Conservation (phyloP, 345 rosid species). For the Citrus inodora region DNA sequence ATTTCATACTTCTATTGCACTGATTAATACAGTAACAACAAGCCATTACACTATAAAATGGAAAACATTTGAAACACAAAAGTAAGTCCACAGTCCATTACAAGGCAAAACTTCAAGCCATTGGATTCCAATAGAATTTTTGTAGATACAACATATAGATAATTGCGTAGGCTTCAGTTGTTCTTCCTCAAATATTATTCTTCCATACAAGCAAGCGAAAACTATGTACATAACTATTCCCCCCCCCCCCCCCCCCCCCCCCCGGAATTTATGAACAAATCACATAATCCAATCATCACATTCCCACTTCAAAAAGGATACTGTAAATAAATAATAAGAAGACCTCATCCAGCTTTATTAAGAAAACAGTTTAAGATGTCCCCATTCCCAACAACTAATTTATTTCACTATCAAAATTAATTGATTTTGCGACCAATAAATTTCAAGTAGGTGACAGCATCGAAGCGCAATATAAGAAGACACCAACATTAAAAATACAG, state of each 20-base stretch:
- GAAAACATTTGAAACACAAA: background rate
- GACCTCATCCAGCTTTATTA: background rate
- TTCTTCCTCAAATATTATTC: background rate
- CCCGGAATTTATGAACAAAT: background rate
- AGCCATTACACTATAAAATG: background rate
- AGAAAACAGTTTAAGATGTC: background rate
- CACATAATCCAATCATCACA: background rate
- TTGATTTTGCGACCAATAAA: background rate
- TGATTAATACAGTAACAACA: background rate
- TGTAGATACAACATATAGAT: background rate
- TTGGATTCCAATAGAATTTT: background rate
- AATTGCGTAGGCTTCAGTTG: background rate
- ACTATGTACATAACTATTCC: background rate
- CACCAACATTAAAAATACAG: background rate
- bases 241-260: too few species aligned
- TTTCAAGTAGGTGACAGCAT: background rate
- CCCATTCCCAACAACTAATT: background rate
- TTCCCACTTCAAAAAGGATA: background rate
- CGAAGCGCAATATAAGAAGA: background rate
- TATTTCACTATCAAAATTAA: background rate
- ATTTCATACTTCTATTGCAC: background rate
- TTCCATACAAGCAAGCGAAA: background rate
- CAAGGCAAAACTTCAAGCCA: background rate
- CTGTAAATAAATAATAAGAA: background rate
- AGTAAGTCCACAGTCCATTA: background rate